Conservation (phyloP, 495 filamentous ascomycete species). For the Neurospora sp. region DNA sequence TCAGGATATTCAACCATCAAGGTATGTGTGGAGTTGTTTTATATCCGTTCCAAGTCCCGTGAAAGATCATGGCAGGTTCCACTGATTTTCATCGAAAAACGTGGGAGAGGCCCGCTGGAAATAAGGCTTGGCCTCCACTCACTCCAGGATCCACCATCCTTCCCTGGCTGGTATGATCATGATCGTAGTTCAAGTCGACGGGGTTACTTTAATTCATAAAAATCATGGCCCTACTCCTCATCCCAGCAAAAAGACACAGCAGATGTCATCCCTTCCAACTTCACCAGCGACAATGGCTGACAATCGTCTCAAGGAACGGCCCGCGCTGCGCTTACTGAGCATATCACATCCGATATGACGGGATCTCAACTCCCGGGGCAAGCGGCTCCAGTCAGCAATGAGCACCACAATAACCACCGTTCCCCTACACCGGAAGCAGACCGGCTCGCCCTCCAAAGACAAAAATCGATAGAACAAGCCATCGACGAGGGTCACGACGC, state of each 20-base stretch:
- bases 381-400: not conserved
- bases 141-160: not conserved
- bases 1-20: not conserved
- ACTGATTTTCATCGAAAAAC: not conserved
- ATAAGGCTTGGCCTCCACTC: not conserved
- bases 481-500: slow-evolving; percentile 39
- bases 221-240: not conserved
- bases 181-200: not conserved
- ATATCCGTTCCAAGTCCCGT: not conserved
- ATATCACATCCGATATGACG: not conserved
- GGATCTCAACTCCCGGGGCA: not conserved
- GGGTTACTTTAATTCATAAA: not conserved
- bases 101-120: not conserved
- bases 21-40: not conserved
- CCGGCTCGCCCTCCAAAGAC: slow-evolving; percentile 11
- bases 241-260: not conserved
- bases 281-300: not conserved
- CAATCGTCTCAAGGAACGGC: not conserved
- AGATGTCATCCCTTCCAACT: not conserved
- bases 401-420: not conserved
- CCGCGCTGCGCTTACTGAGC: not conserved
- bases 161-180: not conserved
- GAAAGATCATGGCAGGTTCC: not conserved
- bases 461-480: slow-evolving; percentile 26
- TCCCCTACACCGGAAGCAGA: not conserved